A percentile compares a stretch with the other conserved stretches of the same genome.
phyloP scores from a whole-genome alignment of 495 filamentous ascomycete species.

The Aspergillus sparsus region DNA sequence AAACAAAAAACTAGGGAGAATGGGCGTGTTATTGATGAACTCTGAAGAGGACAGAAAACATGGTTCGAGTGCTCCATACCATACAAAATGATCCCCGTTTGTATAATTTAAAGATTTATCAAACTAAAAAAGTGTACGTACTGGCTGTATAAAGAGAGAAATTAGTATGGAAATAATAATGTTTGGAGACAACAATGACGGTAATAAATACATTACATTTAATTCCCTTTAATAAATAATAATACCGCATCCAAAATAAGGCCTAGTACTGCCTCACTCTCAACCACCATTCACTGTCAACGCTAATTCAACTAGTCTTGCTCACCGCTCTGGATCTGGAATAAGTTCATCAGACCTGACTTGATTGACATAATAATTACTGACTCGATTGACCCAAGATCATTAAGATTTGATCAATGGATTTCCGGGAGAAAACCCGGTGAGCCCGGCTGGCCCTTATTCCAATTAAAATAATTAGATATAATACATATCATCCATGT shows the following conservation, averaged over 20 bases:
- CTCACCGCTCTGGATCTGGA: constrained; percentile 28
- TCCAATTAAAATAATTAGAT: no score
- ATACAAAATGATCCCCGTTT: no score
- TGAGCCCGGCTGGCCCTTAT: no score
- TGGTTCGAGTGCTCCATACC: no score
- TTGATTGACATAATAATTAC: constrained; percentile 1
- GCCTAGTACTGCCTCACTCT: constrained; percentile 32
- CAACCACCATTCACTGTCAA: constrained; percentile 17
- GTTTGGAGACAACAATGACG: neutral
- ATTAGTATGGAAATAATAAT: neutral
- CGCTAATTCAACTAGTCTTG: constrained; percentile 20
- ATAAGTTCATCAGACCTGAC: neutral
- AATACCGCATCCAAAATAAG: constrained; percentile 11
- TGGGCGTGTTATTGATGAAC: no score
- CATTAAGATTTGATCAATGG: neutral
- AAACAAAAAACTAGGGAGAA: no score
- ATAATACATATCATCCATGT: neutral
- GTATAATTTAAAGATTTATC: no score
- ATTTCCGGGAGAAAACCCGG: no score
- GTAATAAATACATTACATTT: neutral
- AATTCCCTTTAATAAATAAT: neutral
- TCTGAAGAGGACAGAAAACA: no score
- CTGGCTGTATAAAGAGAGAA: no score
- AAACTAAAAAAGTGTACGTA: no score
- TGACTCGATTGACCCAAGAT: constrained; percentile 4